Evolutionary conservation across 2,329 filamentous ascomycete species (phyloP).

Genomic region (Calycina herbarum): DNA sequence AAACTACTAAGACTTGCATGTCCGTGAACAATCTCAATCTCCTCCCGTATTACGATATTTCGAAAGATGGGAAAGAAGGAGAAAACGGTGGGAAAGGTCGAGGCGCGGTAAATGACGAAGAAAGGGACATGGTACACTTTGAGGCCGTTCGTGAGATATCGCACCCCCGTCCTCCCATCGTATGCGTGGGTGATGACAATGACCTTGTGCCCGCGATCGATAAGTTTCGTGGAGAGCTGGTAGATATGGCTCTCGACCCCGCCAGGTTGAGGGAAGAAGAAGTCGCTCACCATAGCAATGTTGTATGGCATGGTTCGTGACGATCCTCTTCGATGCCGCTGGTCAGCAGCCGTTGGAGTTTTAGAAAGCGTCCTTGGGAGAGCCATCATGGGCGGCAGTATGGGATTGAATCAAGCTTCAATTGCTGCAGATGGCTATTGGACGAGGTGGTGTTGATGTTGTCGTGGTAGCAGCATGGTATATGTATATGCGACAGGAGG

Average conservation of each 20-base stretch:
- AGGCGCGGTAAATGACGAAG: constrained; percentile 89
- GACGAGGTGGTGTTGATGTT: background rate
- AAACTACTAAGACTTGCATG: constrained; percentile 91
- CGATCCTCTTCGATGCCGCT: background rate
- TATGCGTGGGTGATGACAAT: constrained; percentile 97
- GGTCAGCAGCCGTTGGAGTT: constrained; percentile 13
- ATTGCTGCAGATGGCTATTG: background rate
- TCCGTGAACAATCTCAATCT: constrained; percentile 97
- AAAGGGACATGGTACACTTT: constrained; percentile 99
- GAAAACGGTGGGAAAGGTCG: constrained; percentile 95
- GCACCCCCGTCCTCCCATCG: constrained; percentile 83
- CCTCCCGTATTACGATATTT: constrained; percentile 91
- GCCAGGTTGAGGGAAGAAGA: constrained; percentile 97
- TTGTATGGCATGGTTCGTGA: constrained; percentile 50
- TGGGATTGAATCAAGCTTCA: background rate
- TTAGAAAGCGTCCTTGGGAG: background rate
- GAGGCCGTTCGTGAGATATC: constrained; percentile 94
- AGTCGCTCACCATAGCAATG: constrained; percentile 94
- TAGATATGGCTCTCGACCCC: constrained; percentile 98
- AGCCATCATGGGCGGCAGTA: background rate
- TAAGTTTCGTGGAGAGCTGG: constrained; percentile 92
- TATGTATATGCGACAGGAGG: background rate
- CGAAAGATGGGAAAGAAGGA: constrained; percentile 98
- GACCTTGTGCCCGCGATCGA: constrained; percentile 96
- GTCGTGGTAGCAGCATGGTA: background rate